These are phyloP conservation scores for Rhizopogon vinicolor DNA, from an alignment of 768 basidiomycete genomes.

Conservation along the genomic window DNA sequence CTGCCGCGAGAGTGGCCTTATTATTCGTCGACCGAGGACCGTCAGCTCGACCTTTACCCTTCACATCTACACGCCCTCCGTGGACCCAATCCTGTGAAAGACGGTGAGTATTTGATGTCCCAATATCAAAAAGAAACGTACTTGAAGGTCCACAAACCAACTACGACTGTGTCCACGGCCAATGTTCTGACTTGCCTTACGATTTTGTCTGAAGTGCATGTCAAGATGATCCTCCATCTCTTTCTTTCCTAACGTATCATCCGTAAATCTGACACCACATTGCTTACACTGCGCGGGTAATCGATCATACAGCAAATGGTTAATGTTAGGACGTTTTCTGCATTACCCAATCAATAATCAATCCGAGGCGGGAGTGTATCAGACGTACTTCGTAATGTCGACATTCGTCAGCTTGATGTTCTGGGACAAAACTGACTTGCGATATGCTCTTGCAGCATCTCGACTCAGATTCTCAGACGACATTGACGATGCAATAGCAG, in stretches of 20 bases:
- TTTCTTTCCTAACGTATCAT: constrained; percentile 66
- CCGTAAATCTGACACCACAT: constrained; percentile 85
- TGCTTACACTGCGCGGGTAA: constrained; percentile 87
- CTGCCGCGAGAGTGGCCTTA: constrained; percentile 57
- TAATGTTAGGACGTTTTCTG: constrained; percentile 49
- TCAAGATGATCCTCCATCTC: constrained; percentile 87
- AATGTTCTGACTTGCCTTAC: constrained; percentile 69
- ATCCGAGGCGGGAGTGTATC: neutral
- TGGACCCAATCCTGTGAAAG: constrained; percentile 79
- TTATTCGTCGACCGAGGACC: constrained; percentile 45
- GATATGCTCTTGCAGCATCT: constrained; percentile 54
- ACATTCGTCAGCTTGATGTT: constrained; percentile 57
- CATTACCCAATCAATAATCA: constrained; percentile 33
- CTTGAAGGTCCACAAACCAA: constrained; percentile 85
- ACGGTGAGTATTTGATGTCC: constrained; percentile 9
- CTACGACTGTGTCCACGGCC: constrained; percentile 86
- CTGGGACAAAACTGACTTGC: constrained; percentile 53
- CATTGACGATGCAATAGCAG: constrained; percentile 24
- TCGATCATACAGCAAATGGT: constrained; percentile 67
- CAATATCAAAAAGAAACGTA: constrained; percentile 31
- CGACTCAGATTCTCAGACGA: constrained; percentile 32
- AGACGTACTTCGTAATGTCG: constrained; percentile 68
- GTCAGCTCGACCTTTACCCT: constrained; percentile 66
- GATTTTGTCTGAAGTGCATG: constrained; percentile 94
- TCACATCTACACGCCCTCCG: constrained; percentile 53